Base-by-base conservation (phyloP, 164 flowering plant genomes). In the Paratinospora sagittata region DNA sequence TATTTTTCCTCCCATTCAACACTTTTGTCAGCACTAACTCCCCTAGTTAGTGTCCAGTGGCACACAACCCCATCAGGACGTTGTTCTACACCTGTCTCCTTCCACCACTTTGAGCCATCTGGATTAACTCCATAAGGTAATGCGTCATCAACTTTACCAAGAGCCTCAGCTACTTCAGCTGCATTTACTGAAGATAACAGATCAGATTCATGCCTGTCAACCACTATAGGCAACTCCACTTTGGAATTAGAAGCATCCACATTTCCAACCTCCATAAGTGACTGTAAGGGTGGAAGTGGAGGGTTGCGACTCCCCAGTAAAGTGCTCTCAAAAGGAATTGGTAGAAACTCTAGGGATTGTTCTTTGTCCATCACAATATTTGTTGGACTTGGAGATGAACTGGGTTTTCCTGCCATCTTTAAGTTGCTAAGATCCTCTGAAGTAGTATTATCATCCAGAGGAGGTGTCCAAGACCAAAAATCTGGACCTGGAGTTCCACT, bases 381-480 rank as follows among this genome's bases (percentile, higher is more conserved):
- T 43, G 64, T 23, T 19, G 70, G 76, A 60, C 26, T 66, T 63
- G 82, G 74, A 82, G 34, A 72, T 2, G 76, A 70, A 47, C 78
- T 74, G 21, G 82, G 62, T 69, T 79, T 82, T 39, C 24, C 12
- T 12, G 78, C 72, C 17, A 72, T 27, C 68, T 73, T 74, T 68
- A 80, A 62, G 23, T 60, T 72, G 62, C 47, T 47, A 10, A 0
- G 60, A 71, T 75, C 81, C 70, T 75, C 73, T 0, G 74, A 43
- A 70, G 8, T 73, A 45, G 27, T 36, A 52, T 70, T 81, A 67
- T 58, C 70, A 27, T 69, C 82, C 16, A 55, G 61, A 73, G 96
- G 97, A 69, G 97, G 97, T 45, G 85, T 79, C 98, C 98, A 92
- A 26, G 96, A 82, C 98, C 98, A 94, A 79, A 94, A 94, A 80